These are phyloP conservation scores for Paraconiothyrium brasiliense DNA, from an alignment of 2,329 filamentous ascomycete species.

Conservation along the genomic window DNA sequence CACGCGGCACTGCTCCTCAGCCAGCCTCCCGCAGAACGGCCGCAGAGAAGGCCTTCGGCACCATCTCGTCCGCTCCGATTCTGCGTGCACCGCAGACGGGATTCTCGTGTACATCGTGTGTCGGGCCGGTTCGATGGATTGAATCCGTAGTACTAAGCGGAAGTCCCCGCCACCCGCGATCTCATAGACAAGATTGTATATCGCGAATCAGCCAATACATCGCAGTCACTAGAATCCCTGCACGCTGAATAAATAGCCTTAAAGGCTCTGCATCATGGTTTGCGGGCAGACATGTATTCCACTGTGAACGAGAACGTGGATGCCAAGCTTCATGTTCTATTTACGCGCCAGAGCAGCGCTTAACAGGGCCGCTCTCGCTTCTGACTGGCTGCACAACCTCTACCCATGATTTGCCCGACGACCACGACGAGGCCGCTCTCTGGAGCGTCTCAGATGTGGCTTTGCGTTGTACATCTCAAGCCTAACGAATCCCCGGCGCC, in stretches of 20 bases:
- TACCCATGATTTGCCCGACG: slow-evolving; percentile 33
- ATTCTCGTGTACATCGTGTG: neutral
- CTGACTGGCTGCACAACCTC: slow-evolving; percentile 39
- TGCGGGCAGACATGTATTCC: neutral
- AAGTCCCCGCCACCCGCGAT: neutral
- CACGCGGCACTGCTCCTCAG: slow-evolving; percentile 10
- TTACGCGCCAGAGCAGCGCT: slow-evolving; percentile 40
- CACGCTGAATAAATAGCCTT: neutral
- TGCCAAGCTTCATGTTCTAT: slow-evolving; percentile 23
- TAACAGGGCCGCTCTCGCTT: slow-evolving; percentile 27
- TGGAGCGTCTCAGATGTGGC: slow-evolving; percentile 48
- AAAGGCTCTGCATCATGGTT: neutral
- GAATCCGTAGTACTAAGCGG: neutral
- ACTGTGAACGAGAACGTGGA: neutral
- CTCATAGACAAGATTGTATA: neutral
- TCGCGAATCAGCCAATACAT: neutral
- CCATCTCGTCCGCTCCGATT: neutral
- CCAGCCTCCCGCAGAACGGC: neutral
- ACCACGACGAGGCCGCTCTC: slow-evolving; percentile 40
- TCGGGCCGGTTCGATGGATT: neutral
- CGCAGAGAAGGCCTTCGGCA: slow-evolving; percentile 7
- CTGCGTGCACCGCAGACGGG: slow-evolving; percentile 2
- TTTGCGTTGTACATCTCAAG: slow-evolving; percentile 44
- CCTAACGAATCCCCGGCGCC: slow-evolving; percentile 50
- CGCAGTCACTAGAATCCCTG: neutral